Percentiles rank a stretch among this genome's conserved stretches.
Evolutionary conservation across 352 stramenopile genomes (phyloP).

Genomic region (Synura sp.): DNA sequence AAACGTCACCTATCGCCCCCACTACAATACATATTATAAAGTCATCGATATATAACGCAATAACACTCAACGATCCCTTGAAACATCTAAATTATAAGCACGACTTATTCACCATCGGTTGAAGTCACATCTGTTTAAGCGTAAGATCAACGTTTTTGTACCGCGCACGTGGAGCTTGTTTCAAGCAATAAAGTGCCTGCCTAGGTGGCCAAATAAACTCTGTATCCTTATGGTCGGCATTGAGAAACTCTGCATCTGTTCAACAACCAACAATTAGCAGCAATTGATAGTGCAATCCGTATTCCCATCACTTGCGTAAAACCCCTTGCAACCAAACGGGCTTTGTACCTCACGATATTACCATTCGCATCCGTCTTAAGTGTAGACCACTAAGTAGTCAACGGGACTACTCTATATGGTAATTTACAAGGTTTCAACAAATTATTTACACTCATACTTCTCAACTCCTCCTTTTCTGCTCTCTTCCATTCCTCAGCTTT

Average conservation of each 20-base stretch:
- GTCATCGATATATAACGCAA: too few relatives aligned
- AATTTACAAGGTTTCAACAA: not conserved
- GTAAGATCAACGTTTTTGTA: too few relatives aligned
- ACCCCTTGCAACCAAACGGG: conserved; percentile 48
- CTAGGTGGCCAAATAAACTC: too few relatives aligned
- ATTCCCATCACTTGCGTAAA: conserved; percentile 51
- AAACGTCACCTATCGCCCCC: too few relatives aligned
- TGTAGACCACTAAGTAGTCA: conserved; percentile 52
- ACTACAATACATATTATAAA: too few relatives aligned
- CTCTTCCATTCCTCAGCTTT: conserved; percentile 22
- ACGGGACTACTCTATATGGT: conserved; percentile 38
- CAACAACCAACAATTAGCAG: conserved; percentile 39
- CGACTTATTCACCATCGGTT: too few relatives aligned
- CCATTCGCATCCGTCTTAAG: conserved; percentile 52
- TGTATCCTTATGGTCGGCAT: conserved; percentile 46
- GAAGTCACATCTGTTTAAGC: too few relatives aligned
- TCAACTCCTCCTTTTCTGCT: conserved; percentile 25
- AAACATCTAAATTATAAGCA: too few relatives aligned
- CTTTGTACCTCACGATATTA: conserved; percentile 51
- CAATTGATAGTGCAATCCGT: conserved; percentile 44
- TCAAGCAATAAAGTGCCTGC: too few relatives aligned
- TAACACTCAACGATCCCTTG: too few relatives aligned
- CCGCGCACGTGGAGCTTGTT: too few relatives aligned
- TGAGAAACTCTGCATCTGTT: conserved; percentile 54
- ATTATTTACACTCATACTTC: not conserved